A percentile compares a stretch with the other conserved stretches of the same genome.
phyloP scores from a whole-genome alignment of 2,329 filamentous ascomycete species.

The Hymenoscyphus fructigenus region DNA sequence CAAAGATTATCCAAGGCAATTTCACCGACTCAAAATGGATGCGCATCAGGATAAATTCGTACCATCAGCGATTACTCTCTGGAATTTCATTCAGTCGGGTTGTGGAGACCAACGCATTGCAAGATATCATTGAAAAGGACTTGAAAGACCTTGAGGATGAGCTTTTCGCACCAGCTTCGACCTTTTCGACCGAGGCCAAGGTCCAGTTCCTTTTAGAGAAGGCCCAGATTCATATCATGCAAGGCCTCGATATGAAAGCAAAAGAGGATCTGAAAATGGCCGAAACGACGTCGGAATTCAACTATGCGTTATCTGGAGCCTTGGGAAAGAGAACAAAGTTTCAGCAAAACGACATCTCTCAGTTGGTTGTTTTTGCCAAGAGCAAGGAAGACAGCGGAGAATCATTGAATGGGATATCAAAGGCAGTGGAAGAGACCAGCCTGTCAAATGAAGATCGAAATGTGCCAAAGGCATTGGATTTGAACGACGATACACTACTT shows the following conservation, averaged over 20 bases:
- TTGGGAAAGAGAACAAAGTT: conserved; percentile 83
- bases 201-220: conserved; percentile 78
- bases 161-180: conserved; percentile 40
- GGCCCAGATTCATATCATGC: conserved; percentile 78
- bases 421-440: conserved; percentile 13
- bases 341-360: conserved; percentile 77
- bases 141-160: conserved; percentile 47
- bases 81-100: conserved; percentile 31
- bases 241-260: conserved; percentile 77
- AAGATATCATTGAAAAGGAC: conserved; percentile 59
- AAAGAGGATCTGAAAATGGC: conserved; percentile 69
- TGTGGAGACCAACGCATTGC: conserved; percentile 60
- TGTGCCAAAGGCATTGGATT: conserved; percentile 66
- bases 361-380: conserved; percentile 86
- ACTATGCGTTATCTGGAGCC: conserved; percentile 80
- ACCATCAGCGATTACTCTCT: conserved; percentile 63
- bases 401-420: conserved; percentile 9
- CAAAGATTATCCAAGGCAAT: conserved; percentile 27
- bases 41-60: conserved; percentile 67
- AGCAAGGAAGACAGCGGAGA: conserved; percentile 49
- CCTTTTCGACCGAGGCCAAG: conserved; percentile 50
- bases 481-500: conserved; percentile 91
- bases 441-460: conserved; percentile 29
- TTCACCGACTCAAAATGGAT: conserved; percentile 44
- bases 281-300: conserved; percentile 64